These are phyloP conservation scores for Globisporangium parvum DNA, from an alignment of 352 stramenopile genomes.

Conservation along the genomic window DNA sequence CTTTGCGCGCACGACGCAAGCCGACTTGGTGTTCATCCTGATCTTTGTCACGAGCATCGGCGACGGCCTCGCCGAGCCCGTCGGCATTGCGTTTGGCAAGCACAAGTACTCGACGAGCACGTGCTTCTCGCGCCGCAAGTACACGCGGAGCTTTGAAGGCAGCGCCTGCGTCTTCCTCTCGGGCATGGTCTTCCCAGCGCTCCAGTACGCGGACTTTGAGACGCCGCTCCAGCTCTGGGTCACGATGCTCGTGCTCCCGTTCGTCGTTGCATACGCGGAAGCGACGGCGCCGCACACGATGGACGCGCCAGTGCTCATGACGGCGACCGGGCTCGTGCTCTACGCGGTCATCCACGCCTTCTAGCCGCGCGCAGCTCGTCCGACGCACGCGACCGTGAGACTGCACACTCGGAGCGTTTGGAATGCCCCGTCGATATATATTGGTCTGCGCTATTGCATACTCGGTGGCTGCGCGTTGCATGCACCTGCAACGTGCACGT, in stretches of 20 bases:
- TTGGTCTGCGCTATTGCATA: too few relatives aligned
- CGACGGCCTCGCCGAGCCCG: conserved; percentile 46
- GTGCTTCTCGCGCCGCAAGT: conserved; percentile 55
- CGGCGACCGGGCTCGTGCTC: conserved; percentile 65
- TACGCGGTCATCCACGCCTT: conserved; percentile 77
- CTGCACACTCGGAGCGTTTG: neutral
- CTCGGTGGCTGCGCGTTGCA: too few relatives aligned
- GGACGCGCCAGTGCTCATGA: conserved; percentile 84
- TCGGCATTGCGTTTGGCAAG: conserved; percentile 52
- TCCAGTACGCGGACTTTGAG: conserved; percentile 79
- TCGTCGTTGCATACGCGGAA: conserved; percentile 78
- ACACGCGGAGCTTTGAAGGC: conserved; percentile 52
- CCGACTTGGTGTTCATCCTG: conserved; percentile 74
- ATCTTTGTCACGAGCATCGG: conserved; percentile 67
- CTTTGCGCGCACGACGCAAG: conserved; percentile 69
- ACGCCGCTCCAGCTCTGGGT: conserved; percentile 59
- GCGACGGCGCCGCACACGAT: conserved; percentile 83
- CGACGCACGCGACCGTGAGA: neutral
- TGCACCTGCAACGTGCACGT: too few relatives aligned
- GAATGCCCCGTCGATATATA: neutral
- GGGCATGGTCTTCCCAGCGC: conserved; percentile 80
- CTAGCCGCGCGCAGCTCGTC: conserved; percentile 22
- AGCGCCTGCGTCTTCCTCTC: conserved; percentile 55
- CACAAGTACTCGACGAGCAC: conserved; percentile 57
- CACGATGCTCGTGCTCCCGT: conserved; percentile 78